Conservation (phyloP, 1,139 yeast species). For the Blastobotrys illinoisensis region DNA sequence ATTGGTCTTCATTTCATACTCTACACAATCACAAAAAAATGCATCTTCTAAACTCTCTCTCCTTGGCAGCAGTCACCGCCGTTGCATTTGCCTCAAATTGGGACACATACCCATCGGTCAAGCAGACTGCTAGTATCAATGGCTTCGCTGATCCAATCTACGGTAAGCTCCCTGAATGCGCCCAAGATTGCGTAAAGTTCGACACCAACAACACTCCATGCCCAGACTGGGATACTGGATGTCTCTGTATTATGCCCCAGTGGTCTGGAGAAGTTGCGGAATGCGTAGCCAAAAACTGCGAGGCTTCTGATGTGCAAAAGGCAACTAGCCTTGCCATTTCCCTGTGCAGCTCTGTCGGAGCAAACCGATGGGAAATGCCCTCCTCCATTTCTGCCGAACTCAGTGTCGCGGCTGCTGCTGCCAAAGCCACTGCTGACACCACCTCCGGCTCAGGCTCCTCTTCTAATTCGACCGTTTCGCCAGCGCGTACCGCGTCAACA, state of each 20-base stretch:
- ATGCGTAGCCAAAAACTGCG: conserved; percentile 42
- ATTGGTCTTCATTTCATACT: background rate
- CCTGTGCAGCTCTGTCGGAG: conserved; percentile 43
- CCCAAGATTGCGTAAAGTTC: conserved; percentile 27
- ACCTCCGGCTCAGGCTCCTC: conserved; percentile 10
- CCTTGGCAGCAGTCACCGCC: background rate
- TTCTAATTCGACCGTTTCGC: background rate
- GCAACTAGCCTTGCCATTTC: conserved; percentile 43
- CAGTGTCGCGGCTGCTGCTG: conserved; percentile 24
- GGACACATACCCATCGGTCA: conserved; percentile 44
- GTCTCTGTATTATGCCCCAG: conserved; percentile 47
- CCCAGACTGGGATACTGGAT: conserved; percentile 53
- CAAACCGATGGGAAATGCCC: conserved; percentile 44
- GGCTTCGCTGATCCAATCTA: conserved; percentile 50
- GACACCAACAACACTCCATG: conserved; percentile 27
- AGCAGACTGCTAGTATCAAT: conserved; percentile 46
- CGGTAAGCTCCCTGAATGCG: conserved; percentile 41
- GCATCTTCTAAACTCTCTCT: background rate
- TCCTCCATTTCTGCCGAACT: conserved; percentile 37
- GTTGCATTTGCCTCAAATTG: conserved; percentile 27
- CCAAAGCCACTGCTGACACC: conserved; percentile 7
- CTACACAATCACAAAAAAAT: background rate
- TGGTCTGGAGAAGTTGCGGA: conserved; percentile 45
- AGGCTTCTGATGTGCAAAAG: conserved; percentile 32
- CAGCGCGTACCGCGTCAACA: background rate